phyloP scores from a whole-genome alignment of 805 yeast species.

The Kluyveromyces starmeri region DNA sequence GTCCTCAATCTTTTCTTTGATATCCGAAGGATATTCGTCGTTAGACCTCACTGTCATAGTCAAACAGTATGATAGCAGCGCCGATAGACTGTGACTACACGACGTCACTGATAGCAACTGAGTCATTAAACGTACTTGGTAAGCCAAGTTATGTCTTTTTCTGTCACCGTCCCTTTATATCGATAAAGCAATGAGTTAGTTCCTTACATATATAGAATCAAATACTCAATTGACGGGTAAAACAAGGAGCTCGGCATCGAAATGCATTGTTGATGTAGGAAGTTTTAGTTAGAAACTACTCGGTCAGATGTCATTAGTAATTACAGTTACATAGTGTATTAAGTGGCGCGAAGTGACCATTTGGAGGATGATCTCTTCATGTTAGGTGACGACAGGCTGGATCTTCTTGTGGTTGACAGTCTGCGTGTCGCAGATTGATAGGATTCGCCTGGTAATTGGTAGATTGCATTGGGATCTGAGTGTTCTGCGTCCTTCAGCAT shows the following conservation, averaged over 20 bases:
- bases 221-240: too few species aligned
- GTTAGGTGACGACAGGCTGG: not conserved
- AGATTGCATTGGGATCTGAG: conserved; percentile 26
- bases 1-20: not conserved
- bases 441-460: conserved; percentile 19
- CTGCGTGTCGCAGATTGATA: conserved; percentile 12
- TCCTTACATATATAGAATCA: too few species aligned
- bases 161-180: too few species aligned
- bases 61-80: too few species aligned
- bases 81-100: too few species aligned
- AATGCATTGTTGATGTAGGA: too few species aligned
- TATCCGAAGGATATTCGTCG: not conserved
- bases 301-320: not conserved
- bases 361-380: conserved; percentile 3
- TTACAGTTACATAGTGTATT: not conserved
- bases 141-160: too few species aligned
- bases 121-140: too few species aligned
- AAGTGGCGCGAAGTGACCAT: conserved; percentile 3
- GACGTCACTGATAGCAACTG: too few species aligned
- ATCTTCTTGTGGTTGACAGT: conserved; percentile 13
- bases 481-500: conserved; percentile 33
- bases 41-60: not conserved
- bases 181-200: too few species aligned
- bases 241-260: too few species aligned
- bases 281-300: not conserved